Evolutionary conservation across 768 basidiomycete species (phyloP), one percentile per base, ranked within the genome.

Genomic region (Boletellus sp.): DNA sequence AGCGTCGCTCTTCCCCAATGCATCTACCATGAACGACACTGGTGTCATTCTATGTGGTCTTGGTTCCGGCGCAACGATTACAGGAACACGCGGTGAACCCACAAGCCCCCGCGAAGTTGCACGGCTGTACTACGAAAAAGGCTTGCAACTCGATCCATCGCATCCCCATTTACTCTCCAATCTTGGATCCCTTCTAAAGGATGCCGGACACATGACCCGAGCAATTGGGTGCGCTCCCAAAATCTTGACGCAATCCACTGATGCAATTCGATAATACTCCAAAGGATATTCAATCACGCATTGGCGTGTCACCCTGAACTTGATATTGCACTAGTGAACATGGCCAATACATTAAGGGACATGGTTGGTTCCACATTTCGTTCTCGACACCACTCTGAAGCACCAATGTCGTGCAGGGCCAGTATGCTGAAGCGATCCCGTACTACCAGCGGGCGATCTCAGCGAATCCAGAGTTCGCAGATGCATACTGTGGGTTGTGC

Each of bases 131-230:
- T 79, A 79, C 54, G 64, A 71, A 37, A 64, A 70, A 20, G 78
- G 78, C 3, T 62, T 79, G 43, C 64, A 68, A 51, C 57, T 74
- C 31, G 75, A 79, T 51, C 65, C 72, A 20, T 66, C 67, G 1
- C 76, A 79, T 49, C 77, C 78, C 31, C 76, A 78, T 53, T 60
- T 79, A 13, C 69, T 78, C 45, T 78, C 76, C 4, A 79, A 79
- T 53, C 62, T 76, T 22, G 78, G 78, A 5, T 77, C 76, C 9
- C 69, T 79, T 13, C 57, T 77, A 48, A 79, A 79, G 54, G 78
- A 79, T 51, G 68, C 72, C 28, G 78, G 78, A 6, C 64, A 72
- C 20, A 61, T 67, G 9, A 62, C 63, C 0, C 63, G 72, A 42
- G 78, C 78, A 3, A 71, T 79, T 38, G 60, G 63, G 75, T 77